Evolutionary conservation across 108 stramenopile genomes (phyloP).

Genomic region (Skeletonema grethae): DNA sequence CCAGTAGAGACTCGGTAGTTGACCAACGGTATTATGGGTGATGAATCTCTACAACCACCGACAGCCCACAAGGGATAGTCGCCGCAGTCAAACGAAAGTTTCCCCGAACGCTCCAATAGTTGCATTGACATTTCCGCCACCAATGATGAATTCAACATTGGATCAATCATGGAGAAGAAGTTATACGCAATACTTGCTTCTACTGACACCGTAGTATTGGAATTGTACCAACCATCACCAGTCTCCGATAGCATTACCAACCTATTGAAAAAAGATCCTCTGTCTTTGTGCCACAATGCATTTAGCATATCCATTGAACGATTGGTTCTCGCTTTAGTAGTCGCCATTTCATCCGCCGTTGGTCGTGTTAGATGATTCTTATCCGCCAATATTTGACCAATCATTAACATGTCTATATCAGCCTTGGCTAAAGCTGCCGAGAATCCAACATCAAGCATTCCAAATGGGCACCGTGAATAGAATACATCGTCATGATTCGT

Average conservation of each 20-base stretch:
- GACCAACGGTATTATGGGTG: constrained; percentile 25
- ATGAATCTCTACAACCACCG: constrained; percentile 33
- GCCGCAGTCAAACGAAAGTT: constrained; percentile 53
- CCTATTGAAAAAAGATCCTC: constrained; percentile 36
- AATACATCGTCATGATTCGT: no score
- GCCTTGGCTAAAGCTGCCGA: constrained; percentile 52
- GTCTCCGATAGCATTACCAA: constrained; percentile 15
- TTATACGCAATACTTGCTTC: constrained; percentile 35
- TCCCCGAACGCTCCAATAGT: constrained; percentile 45
- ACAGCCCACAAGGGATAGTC: constrained; percentile 54
- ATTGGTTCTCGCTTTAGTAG: constrained; percentile 9
- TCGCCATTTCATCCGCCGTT: constrained; percentile 7
- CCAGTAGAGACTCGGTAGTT: constrained; percentile 50
- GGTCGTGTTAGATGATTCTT: constrained; percentile 30
- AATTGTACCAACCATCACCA: constrained; percentile 12
- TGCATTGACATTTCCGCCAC: constrained; percentile 40
- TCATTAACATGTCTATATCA: constrained; percentile 44
- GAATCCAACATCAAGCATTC: constrained; percentile 61
- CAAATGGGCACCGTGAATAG: constrained; percentile 43
- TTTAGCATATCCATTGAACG: constrained; percentile 25
- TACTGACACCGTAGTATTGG: constrained; percentile 12
- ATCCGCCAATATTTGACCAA: constrained; percentile 39
- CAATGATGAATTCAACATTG: constrained; percentile 35
- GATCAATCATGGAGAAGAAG: constrained; percentile 38
- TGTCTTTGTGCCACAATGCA: constrained; percentile 40